These are phyloP conservation scores for Pseudogymnoascus pannorum DNA, from an alignment of 2,329 filamentous ascomycete genomes.

Conservation along the genomic window DNA sequence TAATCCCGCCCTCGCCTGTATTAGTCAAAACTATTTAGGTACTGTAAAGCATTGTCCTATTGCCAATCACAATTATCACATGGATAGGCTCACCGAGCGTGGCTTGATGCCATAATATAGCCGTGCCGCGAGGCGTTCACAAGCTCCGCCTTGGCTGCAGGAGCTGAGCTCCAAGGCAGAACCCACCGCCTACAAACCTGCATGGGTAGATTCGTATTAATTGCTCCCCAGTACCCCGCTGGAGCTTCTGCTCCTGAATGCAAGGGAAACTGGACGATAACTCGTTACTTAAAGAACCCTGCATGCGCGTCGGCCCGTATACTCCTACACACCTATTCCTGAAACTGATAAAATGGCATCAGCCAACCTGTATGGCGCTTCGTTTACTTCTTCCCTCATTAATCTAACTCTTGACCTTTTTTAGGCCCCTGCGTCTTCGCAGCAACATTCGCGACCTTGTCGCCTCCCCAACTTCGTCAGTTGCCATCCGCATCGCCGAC, in stretches of 20 bases:
- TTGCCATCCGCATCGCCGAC: slow-evolving; percentile 9
- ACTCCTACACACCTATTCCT: not conserved
- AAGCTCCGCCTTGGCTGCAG: not conserved
- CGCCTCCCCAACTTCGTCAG: slow-evolving; percentile 10
- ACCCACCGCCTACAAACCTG: not conserved
- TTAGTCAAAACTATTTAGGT: not conserved
- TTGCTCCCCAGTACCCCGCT: not conserved
- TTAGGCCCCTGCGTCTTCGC: slow-evolving; percentile 17
- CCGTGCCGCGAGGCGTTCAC: not conserved
- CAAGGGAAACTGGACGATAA: not conserved
- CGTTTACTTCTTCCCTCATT: not conserved
- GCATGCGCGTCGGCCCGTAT: not conserved
- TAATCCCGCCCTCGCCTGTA: not conserved
- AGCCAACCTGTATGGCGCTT: not conserved
- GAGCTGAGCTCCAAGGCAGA: slow-evolving; percentile 5
- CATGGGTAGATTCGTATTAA: not conserved
- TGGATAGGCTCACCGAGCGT: not conserved
- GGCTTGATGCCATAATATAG: not conserved
- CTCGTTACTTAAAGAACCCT: not conserved
- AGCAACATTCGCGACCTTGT: slow-evolving; percentile 18
- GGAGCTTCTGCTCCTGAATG: not conserved
- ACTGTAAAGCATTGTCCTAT: not conserved
- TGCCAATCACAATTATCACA: not conserved
- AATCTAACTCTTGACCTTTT: not conserved
- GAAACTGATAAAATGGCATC: not conserved